Base-by-base conservation (phyloP, 192 early-diverging fungal genomes). In the Coemansia sp. region DNA sequence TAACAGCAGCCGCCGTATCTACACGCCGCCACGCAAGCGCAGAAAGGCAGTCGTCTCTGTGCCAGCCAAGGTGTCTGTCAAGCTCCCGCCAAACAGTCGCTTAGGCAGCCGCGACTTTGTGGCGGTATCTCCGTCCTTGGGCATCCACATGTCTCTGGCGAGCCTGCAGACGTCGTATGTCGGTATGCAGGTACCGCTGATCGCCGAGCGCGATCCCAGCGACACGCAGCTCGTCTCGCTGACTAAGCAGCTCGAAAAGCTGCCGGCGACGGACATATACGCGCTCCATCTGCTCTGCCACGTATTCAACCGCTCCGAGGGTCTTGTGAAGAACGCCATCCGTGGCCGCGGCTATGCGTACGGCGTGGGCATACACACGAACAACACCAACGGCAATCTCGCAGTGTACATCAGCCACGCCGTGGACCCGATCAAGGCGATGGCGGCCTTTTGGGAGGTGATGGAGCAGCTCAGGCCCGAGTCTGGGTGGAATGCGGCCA, bases 301-400 rank as follows among this genome's bases (percentile, higher is more conserved):
- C 46, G 71, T 94, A 7, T 75, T 96, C 15, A 89, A 89, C 14
- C 83, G 89, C 37, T 83, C 86, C 27, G 94, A 94, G 57, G 94
- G 94, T 2, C 86, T 91, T n/a, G 65, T 96, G 4, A 94, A 92
- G 68, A 91, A 86, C n/a, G 86, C 89, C 0, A 89, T 96, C 11
- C 85, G 94, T 12, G 92, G 93, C 19, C 79, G 79, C 20, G 89
- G 90, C 40, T 90, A 89, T 59, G 94, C 94, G 0, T 95, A 95
- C 63, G 93, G 87, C 43, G 64, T 82, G 14, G 79, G 73, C 1
- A 67, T 76, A 19, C 79, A 82, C 60, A 56, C 70, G 1, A 60
- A 46, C 1, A 45, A 27, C 38, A 59, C 65, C 14, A 60, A 73
- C 22, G 79, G 79, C 15, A 60, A 67, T 38, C 40, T 82, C n/a